phyloP scores from a whole-genome alignment of 2,329 filamentous ascomycete species.

The Emergomyces pasteurianus region DNA sequence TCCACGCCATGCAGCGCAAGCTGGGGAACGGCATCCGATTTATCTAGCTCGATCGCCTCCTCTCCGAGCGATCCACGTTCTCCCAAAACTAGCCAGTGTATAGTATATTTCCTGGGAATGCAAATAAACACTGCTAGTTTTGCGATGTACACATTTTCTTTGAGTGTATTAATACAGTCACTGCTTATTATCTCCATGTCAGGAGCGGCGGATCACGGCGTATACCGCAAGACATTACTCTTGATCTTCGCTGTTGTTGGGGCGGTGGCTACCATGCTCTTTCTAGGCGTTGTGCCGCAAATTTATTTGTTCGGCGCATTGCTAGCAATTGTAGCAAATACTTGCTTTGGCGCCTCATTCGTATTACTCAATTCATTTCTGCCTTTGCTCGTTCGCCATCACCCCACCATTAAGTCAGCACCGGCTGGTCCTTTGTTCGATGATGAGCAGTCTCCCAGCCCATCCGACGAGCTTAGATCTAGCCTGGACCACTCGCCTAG shows the following conservation, averaged over 20 bases:
- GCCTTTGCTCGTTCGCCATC: slow-evolving; percentile 77
- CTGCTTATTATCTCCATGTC: slow-evolving; percentile 92
- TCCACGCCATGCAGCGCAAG: slow-evolving; percentile 61
- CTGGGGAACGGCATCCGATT: slow-evolving; percentile 36
- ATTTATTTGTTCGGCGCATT: slow-evolving; percentile 72
- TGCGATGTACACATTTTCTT: slow-evolving; percentile 68
- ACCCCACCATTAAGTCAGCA: slow-evolving; percentile 44
- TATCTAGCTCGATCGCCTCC: neutral
- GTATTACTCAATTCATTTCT: slow-evolving; percentile 93
- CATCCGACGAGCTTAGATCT: neutral
- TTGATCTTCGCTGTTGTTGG: slow-evolving; percentile 75
- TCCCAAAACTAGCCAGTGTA: slow-evolving; percentile 52
- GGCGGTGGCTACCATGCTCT: slow-evolving; percentile 74
- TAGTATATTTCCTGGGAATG: slow-evolving; percentile 68
- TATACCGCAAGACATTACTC: slow-evolving; percentile 77
- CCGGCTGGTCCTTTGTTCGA: slow-evolving; percentile 5
- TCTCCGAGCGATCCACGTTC: slow-evolving; percentile 10
- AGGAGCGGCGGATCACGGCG: slow-evolving; percentile 87
- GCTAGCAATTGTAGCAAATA: slow-evolving; percentile 82
- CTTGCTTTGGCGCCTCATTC: slow-evolving; percentile 87
- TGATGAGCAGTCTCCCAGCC: neutral
- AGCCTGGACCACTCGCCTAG: neutral
- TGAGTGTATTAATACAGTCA: slow-evolving; percentile 81
- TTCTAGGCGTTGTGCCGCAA: slow-evolving; percentile 62
- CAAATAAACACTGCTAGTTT: slow-evolving; percentile 59